phyloP scores from a whole-genome alignment of 2,329 filamentous ascomycete species.

The Pezicula radicicola region DNA sequence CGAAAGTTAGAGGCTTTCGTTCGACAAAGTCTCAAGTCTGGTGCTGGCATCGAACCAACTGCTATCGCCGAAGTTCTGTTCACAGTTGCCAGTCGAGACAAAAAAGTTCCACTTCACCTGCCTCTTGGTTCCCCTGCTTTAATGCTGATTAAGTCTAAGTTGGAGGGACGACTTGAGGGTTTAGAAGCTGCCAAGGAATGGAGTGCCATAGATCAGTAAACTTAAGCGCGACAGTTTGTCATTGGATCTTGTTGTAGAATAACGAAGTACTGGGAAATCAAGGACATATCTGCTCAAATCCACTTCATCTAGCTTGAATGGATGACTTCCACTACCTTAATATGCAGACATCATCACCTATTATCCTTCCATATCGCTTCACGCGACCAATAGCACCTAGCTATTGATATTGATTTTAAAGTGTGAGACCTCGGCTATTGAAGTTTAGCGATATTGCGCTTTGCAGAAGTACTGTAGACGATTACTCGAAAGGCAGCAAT shows the following conservation, averaged over 20 bases:
- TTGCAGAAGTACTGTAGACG: too few species aligned
- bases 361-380: too few species aligned
- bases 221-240: neutral
- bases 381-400: too few species aligned
- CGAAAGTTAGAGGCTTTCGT: slow-evolving; percentile 23
- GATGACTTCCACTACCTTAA: too few species aligned
- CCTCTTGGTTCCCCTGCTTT: slow-evolving; percentile 19
- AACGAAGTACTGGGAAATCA: neutral
- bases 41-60: slow-evolving; percentile 17
- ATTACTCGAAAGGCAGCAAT: too few species aligned
- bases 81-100: slow-evolving; percentile 13
- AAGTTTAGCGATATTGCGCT: too few species aligned
- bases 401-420: too few species aligned
- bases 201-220: slow-evolving; percentile 10
- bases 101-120: slow-evolving; percentile 23
- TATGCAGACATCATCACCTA: too few species aligned
- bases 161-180: slow-evolving; percentile 12
- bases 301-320: too few species aligned
- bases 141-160: slow-evolving; percentile 20
- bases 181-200: slow-evolving; percentile 16
- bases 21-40: slow-evolving; percentile 13
- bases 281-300: too few species aligned
- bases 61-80: slow-evolving; percentile 19
- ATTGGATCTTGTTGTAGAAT: neutral
- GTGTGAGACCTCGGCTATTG: too few species aligned